phyloP scores from a whole-genome alignment of 2,329 filamentous ascomycete species.

The Cordyceps farinosa region DNA sequence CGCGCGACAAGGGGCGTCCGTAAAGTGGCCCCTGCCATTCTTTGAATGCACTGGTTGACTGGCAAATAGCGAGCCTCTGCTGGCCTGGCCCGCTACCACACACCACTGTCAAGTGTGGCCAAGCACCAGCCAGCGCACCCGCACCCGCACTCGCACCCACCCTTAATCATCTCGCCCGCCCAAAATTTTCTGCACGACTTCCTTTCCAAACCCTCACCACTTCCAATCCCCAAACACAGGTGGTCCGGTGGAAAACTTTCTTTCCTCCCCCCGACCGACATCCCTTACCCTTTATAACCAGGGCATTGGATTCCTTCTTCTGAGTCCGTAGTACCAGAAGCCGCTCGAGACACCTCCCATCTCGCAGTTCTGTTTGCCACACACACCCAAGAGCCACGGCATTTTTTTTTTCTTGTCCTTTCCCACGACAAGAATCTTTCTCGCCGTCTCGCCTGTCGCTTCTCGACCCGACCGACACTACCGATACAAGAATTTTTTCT shows the following conservation, averaged over 20 bases:
- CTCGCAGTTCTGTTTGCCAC: constrained; percentile 15
- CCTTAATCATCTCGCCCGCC: constrained; percentile 14
- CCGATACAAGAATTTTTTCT: neutral
- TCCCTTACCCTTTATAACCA: constrained; percentile 17
- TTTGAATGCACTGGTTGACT: too few species aligned
- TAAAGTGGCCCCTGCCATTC: too few species aligned
- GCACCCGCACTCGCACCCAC: neutral
- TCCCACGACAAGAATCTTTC: constrained; percentile 12
- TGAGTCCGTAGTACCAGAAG: constrained; percentile 12
- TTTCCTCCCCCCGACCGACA: constrained; percentile 14
- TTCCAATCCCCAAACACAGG: constrained; percentile 18
- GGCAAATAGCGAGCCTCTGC: neutral
- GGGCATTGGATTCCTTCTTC: constrained; percentile 19
- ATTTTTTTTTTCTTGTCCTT: constrained; percentile 17
- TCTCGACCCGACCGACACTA: neutral
- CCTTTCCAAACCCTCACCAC: constrained; percentile 17
- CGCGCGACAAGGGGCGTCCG: neutral
- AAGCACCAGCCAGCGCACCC: neutral
- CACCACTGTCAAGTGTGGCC: neutral
- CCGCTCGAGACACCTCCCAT: constrained; percentile 14
- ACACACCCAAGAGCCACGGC: neutral
- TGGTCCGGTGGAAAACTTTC: constrained; percentile 17
- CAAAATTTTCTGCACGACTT: constrained; percentile 17
- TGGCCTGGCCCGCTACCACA: neutral
- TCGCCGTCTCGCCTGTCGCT: constrained; percentile 11